Conservation (phyloP, 768 basidiomycete genomes). For the Mycena galopus region DNA sequence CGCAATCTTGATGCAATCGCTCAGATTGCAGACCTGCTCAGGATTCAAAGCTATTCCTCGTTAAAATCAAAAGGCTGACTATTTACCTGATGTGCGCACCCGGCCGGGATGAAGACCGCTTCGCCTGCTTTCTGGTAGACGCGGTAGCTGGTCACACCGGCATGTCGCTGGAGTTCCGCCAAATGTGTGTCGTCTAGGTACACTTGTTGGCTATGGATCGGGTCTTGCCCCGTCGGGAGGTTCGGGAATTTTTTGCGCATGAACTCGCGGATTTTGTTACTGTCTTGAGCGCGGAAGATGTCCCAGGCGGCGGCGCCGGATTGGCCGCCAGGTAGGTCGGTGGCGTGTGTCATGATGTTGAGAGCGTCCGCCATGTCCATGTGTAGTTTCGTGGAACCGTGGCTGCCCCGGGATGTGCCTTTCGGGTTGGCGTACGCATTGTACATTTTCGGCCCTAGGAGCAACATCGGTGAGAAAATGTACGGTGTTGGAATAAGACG, state of each 20-base stretch:
- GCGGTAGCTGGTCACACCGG: conserved; percentile 81
- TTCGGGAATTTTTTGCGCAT: conserved; percentile 67
- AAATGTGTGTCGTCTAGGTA: conserved; percentile 82
- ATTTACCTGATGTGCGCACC: conserved; percentile 88
- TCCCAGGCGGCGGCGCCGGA: conserved; percentile 93
- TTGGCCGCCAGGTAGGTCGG: conserved; percentile 63
- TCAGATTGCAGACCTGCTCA: conserved; percentile 89
- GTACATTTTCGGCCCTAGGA: conserved; percentile 91
- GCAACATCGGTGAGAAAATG: neutral
- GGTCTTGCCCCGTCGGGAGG: conserved; percentile 63
- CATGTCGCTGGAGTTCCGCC: conserved; percentile 71
- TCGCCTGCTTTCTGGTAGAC: conserved; percentile 94
- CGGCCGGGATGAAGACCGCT: conserved; percentile 95
- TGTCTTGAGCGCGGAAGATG: conserved; percentile 85
- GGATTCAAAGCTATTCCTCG: neutral
- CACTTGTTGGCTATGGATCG: conserved; percentile 90
- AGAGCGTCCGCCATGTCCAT: conserved; percentile 96
- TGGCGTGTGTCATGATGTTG: conserved; percentile 88
- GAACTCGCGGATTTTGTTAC: conserved; percentile 80
- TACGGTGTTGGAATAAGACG: conserved; percentile 25
- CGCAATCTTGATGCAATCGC: conserved; percentile 95
- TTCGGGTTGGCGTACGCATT: conserved; percentile 83
- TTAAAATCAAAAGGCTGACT: neutral
- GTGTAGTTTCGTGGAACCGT: conserved; percentile 91
- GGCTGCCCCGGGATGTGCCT: conserved; percentile 52